These are phyloP conservation scores for Skeletonema grethae DNA, from an alignment of 108 stramenopile species.

Conservation along the genomic window DNA sequence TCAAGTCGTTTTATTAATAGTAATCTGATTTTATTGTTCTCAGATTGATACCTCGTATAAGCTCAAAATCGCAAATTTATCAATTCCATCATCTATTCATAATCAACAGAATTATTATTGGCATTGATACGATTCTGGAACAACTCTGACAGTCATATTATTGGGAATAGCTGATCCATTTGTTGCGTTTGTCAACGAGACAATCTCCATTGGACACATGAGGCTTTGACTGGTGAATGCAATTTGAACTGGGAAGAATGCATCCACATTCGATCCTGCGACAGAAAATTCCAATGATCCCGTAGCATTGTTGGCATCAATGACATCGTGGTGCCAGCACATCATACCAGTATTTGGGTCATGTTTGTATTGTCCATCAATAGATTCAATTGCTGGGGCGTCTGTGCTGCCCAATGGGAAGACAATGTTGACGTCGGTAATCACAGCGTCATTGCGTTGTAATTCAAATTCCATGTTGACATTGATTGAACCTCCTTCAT, in stretches of 20 bases:
- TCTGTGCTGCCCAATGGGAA: slow-evolving; percentile 92
- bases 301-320: slow-evolving; percentile 83
- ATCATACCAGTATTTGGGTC: slow-evolving; percentile 89
- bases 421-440: slow-evolving; percentile 94
- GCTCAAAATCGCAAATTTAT: neutral
- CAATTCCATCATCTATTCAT: slow-evolving; percentile 1
- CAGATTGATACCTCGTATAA: slow-evolving; percentile 3
- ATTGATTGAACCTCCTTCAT: slow-evolving; percentile 93
- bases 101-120: slow-evolving; percentile 29
- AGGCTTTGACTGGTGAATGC: slow-evolving; percentile 91
- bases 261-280: slow-evolving; percentile 78
- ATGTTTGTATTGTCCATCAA: slow-evolving; percentile 94
- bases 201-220: slow-evolving; percentile 86
- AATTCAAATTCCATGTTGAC: slow-evolving; percentile 97
- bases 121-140: slow-evolving; percentile 77
- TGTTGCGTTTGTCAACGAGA: slow-evolving; percentile 55
- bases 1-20: neutral
- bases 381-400: slow-evolving; percentile 79
- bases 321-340: slow-evolving; percentile 95
- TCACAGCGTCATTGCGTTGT: slow-evolving; percentile 70
- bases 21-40: neutral
- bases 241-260: slow-evolving; percentile 95
- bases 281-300: slow-evolving; percentile 95
- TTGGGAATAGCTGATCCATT: slow-evolving; percentile 84
- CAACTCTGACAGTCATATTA: slow-evolving; percentile 65